Conservation (phyloP, 2,329 filamentous ascomycete genomes). For the Rasamsonia emersonii region DNA sequence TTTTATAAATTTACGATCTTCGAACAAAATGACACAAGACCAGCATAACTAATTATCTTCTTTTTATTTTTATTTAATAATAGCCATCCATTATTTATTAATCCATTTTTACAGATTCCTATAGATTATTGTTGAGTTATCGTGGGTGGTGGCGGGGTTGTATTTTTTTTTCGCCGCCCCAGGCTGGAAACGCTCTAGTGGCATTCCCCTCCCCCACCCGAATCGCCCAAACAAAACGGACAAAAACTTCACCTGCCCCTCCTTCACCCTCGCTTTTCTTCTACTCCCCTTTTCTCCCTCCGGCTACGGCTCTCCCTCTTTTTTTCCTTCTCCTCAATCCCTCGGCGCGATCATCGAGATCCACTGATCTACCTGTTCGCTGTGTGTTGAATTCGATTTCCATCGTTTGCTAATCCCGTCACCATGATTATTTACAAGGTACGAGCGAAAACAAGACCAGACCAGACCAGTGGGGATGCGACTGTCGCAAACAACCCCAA, state of each 20-base stretch:
- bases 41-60: too few relatives aligned
- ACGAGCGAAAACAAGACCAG: slow-evolving; percentile 16
- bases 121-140: too few relatives aligned
- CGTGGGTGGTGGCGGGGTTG: slow-evolving; percentile 1
- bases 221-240: slow-evolving; percentile 9
- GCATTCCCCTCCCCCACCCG: slow-evolving; percentile 11
- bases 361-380: too few relatives aligned
- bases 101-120: too few relatives aligned
- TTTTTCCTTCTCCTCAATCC: slow-evolving; percentile 18
- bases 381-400: too few relatives aligned
- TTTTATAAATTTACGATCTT: too few relatives aligned
- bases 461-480: too few relatives aligned
- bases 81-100: too few relatives aligned
- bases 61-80: too few relatives aligned
- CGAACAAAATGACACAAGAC: too few relatives aligned
- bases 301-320: slow-evolving; percentile 11
- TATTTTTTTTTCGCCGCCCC: slow-evolving; percentile 1
- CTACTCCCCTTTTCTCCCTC: slow-evolving; percentile 21
- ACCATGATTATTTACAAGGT: slow-evolving; percentile 71
- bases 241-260: slow-evolving; percentile 24
- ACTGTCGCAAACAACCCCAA: too few relatives aligned
- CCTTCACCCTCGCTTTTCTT: slow-evolving; percentile 21
- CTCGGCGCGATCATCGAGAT: slow-evolving; percentile 10
- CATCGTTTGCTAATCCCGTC: slow-evolving; percentile 27
- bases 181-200: slow-evolving; percentile 10